These are phyloP conservation scores for Diaporthe aspalathi DNA, from an alignment of 2,329 filamentous ascomycete species.

Conservation along the genomic window DNA sequence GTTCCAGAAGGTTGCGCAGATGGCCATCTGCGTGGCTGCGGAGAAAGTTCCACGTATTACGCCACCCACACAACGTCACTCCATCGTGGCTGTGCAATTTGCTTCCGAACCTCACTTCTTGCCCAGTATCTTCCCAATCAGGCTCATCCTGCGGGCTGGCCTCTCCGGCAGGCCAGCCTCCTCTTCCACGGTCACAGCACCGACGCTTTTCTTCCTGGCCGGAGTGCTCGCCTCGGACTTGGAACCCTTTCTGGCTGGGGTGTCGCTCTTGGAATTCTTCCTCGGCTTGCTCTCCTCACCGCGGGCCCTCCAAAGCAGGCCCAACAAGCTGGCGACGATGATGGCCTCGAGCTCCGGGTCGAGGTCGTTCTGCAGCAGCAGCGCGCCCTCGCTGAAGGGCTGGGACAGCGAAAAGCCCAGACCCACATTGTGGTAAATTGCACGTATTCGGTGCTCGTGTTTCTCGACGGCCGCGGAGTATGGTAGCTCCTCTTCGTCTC, in stretches of 20 bases:
- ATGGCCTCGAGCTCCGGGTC: conserved; percentile 37
- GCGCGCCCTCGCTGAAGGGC: conserved; percentile 36
- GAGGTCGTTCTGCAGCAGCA: conserved; percentile 28
- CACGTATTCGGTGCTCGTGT: conserved; percentile 30
- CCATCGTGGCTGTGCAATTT: too few relatives aligned
- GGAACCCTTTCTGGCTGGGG: conserved; percentile 7
- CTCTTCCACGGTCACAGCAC: not conserved
- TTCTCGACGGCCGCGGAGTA: conserved; percentile 20
- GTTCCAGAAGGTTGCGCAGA: too few relatives aligned
- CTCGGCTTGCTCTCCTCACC: conserved; percentile 31
- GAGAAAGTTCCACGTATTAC: not conserved
- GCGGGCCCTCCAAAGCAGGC: conserved; percentile 35
- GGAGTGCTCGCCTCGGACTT: conserved; percentile 6
- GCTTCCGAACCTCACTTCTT: conserved; percentile 19
- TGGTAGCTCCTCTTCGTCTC: not conserved
- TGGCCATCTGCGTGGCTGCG: too few relatives aligned
- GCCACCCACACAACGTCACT: not conserved
- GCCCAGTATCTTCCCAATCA: conserved; percentile 35
- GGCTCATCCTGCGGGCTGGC: conserved; percentile 19
- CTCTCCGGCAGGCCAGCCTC: not conserved
- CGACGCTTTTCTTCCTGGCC: conserved; percentile 15
- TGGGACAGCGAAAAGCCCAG: conserved; percentile 37
- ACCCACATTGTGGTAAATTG: conserved; percentile 39
- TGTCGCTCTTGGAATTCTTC: conserved; percentile 30
- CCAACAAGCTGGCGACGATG: conserved; percentile 37